Evolutionary conservation across 1,139 yeast species (phyloP).

Genomic region (Williopsis jadinii): DNA sequence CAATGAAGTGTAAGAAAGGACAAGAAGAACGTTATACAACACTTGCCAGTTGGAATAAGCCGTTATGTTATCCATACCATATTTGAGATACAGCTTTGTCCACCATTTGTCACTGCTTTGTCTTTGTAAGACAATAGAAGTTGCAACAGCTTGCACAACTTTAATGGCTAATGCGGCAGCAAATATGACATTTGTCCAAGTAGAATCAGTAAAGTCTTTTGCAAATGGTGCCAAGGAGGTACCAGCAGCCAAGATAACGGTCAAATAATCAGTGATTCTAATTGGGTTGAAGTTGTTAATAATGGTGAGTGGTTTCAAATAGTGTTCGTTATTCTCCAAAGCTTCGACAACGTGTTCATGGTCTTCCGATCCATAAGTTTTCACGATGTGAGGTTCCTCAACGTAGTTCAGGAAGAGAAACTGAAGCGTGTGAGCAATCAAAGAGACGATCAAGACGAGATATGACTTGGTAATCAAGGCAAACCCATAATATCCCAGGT

Average conservation of each 20-base stretch:
- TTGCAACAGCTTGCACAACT: conserved; percentile 44
- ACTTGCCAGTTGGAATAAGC: conserved; percentile 77
- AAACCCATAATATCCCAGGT: conserved; percentile 82
- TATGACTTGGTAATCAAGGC: conserved; percentile 75
- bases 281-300: conserved; percentile 56
- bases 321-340: conserved; percentile 29
- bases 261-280: conserved; percentile 59
- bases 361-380: conserved; percentile 46
- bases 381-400: conserved; percentile 85
- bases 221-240: conserved; percentile 40
- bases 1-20: conserved; percentile 35
- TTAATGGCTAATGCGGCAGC: conserved; percentile 44
- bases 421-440: conserved; percentile 73
- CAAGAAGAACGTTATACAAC: conserved; percentile 47
- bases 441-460: conserved; percentile 61
- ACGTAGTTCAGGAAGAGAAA: conserved; percentile 71
- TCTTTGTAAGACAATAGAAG: conserved; percentile 45
- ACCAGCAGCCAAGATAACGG: conserved; percentile 41
- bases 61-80: conserved; percentile 59
- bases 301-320: conserved; percentile 49
- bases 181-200: conserved; percentile 33
- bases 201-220: conserved; percentile 28
- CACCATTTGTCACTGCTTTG: conserved; percentile 62
- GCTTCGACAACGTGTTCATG: conserved; percentile 24
- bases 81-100: conserved; percentile 60